Percentiles rank a stretch among this genome's conserved stretches.
phyloP scores from a whole-genome alignment of 2,329 filamentous ascomycete species.

The Rutstroemia sp. region DNA sequence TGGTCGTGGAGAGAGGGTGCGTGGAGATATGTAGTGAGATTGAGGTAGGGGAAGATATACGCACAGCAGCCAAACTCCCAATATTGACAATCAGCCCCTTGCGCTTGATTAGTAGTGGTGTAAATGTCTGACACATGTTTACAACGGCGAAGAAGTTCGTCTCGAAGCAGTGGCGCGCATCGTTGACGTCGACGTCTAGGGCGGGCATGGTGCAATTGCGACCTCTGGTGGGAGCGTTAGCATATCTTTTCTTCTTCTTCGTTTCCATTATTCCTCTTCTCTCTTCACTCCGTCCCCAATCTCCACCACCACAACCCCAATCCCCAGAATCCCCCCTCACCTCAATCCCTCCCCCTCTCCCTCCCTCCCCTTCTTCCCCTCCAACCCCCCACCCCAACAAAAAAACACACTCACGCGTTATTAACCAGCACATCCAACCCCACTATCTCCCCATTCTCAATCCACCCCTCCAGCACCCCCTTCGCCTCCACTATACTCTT shows the following conservation, averaged over 20 bases:
- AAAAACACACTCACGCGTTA: conserved; percentile 52
- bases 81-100: conserved; percentile 24
- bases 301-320: conserved; percentile 1
- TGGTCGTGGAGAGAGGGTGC: not conserved
- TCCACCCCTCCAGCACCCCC: conserved; percentile 23
- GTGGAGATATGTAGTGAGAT: no score
- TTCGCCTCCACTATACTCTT: conserved; percentile 19
- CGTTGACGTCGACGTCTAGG: conserved; percentile 29
- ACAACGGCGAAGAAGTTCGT: conserved; percentile 36
- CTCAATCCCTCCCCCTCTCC: not conserved
- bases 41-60: not conserved
- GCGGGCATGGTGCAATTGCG: conserved; percentile 20
- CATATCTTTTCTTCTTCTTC: no score
- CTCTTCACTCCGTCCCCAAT: no score
- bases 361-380: not conserved
- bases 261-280: no score
- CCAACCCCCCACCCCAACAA: not conserved
- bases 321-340: not conserved
- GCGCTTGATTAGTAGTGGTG: conserved; percentile 28
- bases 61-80: conserved; percentile 31
- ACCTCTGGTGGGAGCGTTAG: conserved; percentile 11
- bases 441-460: conserved; percentile 44
- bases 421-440: conserved; percentile 86
- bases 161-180: conserved; percentile 29
- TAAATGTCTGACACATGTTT: conserved; percentile 37